These are phyloP conservation scores for Tricholoma flavovirens DNA, from an alignment of 768 basidiomycete species.

Conservation along the genomic window DNA sequence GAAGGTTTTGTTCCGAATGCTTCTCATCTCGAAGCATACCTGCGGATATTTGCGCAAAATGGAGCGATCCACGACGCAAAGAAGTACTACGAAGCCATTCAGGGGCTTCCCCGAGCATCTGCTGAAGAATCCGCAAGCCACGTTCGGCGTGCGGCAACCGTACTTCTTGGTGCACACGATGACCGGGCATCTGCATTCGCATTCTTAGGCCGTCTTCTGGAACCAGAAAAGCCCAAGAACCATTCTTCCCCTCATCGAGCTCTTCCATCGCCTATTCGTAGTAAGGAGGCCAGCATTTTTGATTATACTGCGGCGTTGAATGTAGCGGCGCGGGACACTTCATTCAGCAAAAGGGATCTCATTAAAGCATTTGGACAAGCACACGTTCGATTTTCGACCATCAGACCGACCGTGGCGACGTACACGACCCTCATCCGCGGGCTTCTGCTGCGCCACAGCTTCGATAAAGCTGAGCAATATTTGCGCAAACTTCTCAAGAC, in stretches of 20 bases:
- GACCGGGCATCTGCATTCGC: constrained; percentile 40
- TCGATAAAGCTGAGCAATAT: constrained; percentile 32
- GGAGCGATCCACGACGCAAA: constrained; percentile 37
- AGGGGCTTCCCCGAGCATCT: constrained; percentile 5
- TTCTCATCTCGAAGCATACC: constrained; percentile 41
- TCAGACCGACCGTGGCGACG: constrained; percentile 39
- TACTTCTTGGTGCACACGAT: constrained; percentile 36
- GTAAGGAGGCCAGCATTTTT: constrained; percentile 13
- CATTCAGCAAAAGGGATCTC: constrained; percentile 3
- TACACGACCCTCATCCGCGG: constrained; percentile 53
- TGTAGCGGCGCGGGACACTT: constrained; percentile 9
- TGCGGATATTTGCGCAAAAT: constrained; percentile 41
- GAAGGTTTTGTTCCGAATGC: constrained; percentile 35
- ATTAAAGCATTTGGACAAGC: not conserved
- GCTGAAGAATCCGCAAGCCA: constrained; percentile 3
- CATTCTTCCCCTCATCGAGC: not conserved
- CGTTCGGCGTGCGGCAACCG: constrained; percentile 34
- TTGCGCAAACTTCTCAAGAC: constrained; percentile 38
- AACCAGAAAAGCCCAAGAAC: not conserved
- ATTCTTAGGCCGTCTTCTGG: constrained; percentile 36
- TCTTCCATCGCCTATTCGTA: constrained; percentile 11
- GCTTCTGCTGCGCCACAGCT: constrained; percentile 38
- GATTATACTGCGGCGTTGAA: constrained; percentile 33
- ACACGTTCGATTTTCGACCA: constrained; percentile 8
- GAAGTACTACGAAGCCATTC: constrained; percentile 36